These are phyloP conservation scores for Lipomyces japonicus DNA, from an alignment of 805 yeast genomes.

Conservation along the genomic window DNA sequence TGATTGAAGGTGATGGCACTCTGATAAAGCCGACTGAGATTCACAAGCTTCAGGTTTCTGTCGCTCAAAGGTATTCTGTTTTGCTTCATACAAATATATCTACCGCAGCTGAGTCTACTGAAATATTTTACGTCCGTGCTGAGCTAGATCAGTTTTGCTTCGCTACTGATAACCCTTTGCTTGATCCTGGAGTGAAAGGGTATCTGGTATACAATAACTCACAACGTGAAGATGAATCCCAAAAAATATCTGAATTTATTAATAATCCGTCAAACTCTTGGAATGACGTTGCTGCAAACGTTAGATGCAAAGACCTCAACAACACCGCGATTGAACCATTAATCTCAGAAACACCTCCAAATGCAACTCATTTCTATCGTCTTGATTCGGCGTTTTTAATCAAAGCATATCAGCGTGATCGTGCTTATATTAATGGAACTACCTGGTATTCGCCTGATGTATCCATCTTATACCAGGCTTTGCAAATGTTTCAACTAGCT, in stretches of 20 bases:
- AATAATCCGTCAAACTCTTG: slow-evolving; percentile 17
- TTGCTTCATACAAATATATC: slow-evolving; percentile 59
- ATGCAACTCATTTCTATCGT: slow-evolving; percentile 36
- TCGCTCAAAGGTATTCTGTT: slow-evolving; percentile 78
- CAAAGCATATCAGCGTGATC: slow-evolving; percentile 37
- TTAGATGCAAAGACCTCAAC: slow-evolving; percentile 33
- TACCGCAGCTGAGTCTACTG: slow-evolving; percentile 27
- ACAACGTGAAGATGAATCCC: slow-evolving; percentile 15
- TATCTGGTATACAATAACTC: slow-evolving; percentile 36
- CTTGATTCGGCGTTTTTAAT: slow-evolving; percentile 37
- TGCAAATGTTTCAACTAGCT: slow-evolving; percentile 12
- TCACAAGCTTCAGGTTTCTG: slow-evolving; percentile 43
- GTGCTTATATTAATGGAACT: slow-evolving; percentile 33
- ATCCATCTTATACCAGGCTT: slow-evolving; percentile 27
- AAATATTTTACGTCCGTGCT: slow-evolving; percentile 44
- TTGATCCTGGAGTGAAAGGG: slow-evolving; percentile 39
- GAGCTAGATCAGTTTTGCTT: slow-evolving; percentile 41
- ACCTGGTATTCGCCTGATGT: slow-evolving; percentile 24
- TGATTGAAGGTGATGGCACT: slow-evolving; percentile 40
- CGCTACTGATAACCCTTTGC: slow-evolving; percentile 37
- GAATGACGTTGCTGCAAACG: slow-evolving; percentile 31
- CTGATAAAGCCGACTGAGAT: slow-evolving; percentile 30
- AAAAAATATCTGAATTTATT: slow-evolving; percentile 4
- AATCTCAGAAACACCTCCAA: slow-evolving; percentile 32
- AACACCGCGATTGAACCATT: slow-evolving; percentile 30